phyloP scores from a whole-genome alignment of 495 filamentous ascomycete genomes.

The Rhypophila decipiens region DNA sequence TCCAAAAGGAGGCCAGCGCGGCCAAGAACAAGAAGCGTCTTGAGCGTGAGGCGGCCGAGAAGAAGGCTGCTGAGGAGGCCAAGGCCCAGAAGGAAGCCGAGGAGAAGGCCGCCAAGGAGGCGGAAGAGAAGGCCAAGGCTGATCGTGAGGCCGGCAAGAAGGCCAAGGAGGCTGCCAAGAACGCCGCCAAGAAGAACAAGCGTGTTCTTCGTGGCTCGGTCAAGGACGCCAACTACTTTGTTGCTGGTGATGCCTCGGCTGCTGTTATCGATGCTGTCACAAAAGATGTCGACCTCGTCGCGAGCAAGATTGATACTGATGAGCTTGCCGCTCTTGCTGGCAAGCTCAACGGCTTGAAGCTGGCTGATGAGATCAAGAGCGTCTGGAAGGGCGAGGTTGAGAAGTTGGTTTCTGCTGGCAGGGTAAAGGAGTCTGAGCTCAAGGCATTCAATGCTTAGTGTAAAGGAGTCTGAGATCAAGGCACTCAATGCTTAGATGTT shows the following conservation, averaged over 20 bases:
- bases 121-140: slow-evolving; percentile 89
- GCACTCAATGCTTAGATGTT: slow-evolving; percentile 26
- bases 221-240: slow-evolving; percentile 96
- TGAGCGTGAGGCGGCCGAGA: slow-evolving; percentile 87
- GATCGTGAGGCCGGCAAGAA: slow-evolving; percentile 90
- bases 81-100: slow-evolving; percentile 73
- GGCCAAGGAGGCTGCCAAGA: slow-evolving; percentile 97
- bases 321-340: slow-evolving; percentile 74
- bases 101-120: slow-evolving; percentile 86
- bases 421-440: slow-evolving; percentile 72
- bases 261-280: slow-evolving; percentile 73
- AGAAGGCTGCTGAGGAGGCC: slow-evolving; percentile 73
- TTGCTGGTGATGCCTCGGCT: slow-evolving; percentile 57
- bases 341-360: slow-evolving; percentile 69
- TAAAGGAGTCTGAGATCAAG: slow-evolving; percentile 69
- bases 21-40: slow-evolving; percentile 89
- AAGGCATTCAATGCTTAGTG: slow-evolving; percentile 34
- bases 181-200: slow-evolving; percentile 99
- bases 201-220: slow-evolving; percentile 83
- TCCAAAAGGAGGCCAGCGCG: slow-evolving; percentile 83
- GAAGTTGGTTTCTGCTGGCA: slow-evolving; percentile 67
- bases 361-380: slow-evolving; percentile 59
- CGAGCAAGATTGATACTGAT: slow-evolving; percentile 81
- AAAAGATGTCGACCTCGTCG: slow-evolving; percentile 82
- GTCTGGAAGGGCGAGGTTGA: slow-evolving; percentile 64